Base-by-base conservation (phyloP, 169 alveolate genomes). In the Cryptosporidium andersoni region DNA sequence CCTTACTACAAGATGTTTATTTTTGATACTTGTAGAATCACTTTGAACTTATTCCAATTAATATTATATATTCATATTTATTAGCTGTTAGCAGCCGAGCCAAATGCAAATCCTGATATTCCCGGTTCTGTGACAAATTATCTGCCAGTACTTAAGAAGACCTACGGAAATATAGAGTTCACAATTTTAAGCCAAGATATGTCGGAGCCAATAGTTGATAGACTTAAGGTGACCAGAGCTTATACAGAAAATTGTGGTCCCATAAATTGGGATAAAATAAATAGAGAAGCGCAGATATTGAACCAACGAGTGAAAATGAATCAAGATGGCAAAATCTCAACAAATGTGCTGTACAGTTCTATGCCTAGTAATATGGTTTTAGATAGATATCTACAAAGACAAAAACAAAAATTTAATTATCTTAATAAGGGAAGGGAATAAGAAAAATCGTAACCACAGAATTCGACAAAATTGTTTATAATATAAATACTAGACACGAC, bases 251-350 rank as follows among this genome's bases (percentile, higher is more conserved):
- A 55, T 42, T 25, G 47, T 12, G 42, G 52, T 2, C 68, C 85
- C 2, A 11, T 74, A 25, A 58, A 74, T 34, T 74, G 85, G 85
- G 85, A 58, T 4, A 56, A 48, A 58, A 14, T 74, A 43, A 60
- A 47, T 62, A 74, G 74, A 37, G 85, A 74, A 6, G 85, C 85
- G 36, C 34, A 58, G 7, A 4, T 74, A 14, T 51, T 74, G 12
- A 62, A 74, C 36, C 55, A 74, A 58, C 85, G 55, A 58, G 67
- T 74, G 16, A 52, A 74, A 60, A 48, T 74, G 43, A 55, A 74
- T 36, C 55, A 74, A n/a, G 85, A 74, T 12, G 85, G 85, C n/a
- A 74, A 74, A 55, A 74, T 74, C 25, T 58, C 48, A n/a, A 74
- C 85, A 74, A 64, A 74, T 16, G 60, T 74, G 14, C 34, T 74